Percentiles rank a stretch among this genome's conserved stretches.
Conservation (phyloP, 139 green algal species). For the Picochlorum sp. region DNA sequence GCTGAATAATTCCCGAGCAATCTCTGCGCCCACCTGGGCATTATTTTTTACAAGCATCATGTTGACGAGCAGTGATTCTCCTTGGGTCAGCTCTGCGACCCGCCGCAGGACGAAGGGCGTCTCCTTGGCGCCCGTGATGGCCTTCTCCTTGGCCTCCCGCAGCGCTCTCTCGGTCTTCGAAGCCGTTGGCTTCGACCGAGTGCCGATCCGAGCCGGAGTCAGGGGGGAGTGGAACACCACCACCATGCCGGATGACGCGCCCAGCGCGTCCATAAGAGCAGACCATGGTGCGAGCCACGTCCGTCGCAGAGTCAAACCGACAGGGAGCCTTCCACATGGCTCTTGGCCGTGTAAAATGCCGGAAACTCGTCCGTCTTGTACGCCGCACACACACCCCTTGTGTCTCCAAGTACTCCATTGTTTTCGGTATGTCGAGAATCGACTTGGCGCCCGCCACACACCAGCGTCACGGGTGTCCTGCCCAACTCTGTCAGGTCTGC, state of each 20-base stretch:
- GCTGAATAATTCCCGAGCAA: slow-evolving; percentile 46
- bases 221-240: slow-evolving; percentile 65
- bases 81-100: slow-evolving; percentile 65
- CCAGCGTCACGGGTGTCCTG: slow-evolving; percentile 78
- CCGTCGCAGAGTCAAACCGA: slow-evolving; percentile 43
- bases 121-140: slow-evolving; percentile 60
- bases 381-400: slow-evolving; percentile 84
- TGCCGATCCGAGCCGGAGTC: too few species aligned
- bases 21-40: slow-evolving; percentile 62
- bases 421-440: slow-evolving; percentile 92
- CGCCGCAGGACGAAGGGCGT: slow-evolving; percentile 89
- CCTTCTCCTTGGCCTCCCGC: slow-evolving; percentile 45
- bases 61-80: slow-evolving; percentile 83
- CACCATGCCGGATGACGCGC: slow-evolving; percentile 52
- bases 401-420: slow-evolving; percentile 90
- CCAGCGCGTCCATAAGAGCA: slow-evolving; percentile 26
- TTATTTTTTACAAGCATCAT: slow-evolving; percentile 94
- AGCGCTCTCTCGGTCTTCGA: slow-evolving; percentile 62
- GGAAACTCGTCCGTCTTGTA: slow-evolving; percentile 84
- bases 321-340: slow-evolving; percentile 53
- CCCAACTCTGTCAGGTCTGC: slow-evolving; percentile 86
- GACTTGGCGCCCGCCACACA: slow-evolving; percentile 96
- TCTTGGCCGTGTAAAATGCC: slow-evolving; percentile 83
- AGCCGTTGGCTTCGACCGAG: slow-evolving; percentile 6
- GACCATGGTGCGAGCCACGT: slow-evolving; percentile 55